These are phyloP conservation scores for Hymenoscyphus repandus DNA, from an alignment of 2,329 filamentous ascomycete species.

Conservation along the genomic window DNA sequence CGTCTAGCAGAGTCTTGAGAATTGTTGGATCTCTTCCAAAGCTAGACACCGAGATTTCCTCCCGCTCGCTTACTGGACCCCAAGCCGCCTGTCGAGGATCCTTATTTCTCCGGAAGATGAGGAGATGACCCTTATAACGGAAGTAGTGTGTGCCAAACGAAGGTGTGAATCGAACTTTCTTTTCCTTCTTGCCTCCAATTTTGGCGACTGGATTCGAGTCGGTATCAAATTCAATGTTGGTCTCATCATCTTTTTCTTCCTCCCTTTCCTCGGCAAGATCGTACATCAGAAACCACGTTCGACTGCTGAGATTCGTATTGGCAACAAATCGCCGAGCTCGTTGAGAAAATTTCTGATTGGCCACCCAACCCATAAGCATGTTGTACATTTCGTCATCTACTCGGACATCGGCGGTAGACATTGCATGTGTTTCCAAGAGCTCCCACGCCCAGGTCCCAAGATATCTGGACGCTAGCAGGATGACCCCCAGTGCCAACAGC, in stretches of 20 bases:
- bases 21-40: constrained; percentile 56
- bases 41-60: constrained; percentile 55
- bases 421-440: constrained; percentile 48
- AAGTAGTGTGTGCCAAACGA: constrained; percentile 64
- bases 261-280: constrained; percentile 41
- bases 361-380: constrained; percentile 66
- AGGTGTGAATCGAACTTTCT: constrained; percentile 55
- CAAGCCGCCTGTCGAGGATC: constrained; percentile 40
- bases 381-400: constrained; percentile 69
- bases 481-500: constrained; percentile 44
- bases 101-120: constrained; percentile 52
- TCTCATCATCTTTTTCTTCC: constrained; percentile 40
- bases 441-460: constrained; percentile 43
- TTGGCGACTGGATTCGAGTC: constrained; percentile 21
- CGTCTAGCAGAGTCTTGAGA: constrained; percentile 56
- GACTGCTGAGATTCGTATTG: constrained; percentile 54
- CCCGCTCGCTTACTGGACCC: constrained; percentile 44
- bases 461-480: constrained; percentile 50
- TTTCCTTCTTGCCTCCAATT: constrained; percentile 34
- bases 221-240: constrained; percentile 22
- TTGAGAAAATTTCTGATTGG: constrained; percentile 55
- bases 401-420: constrained; percentile 61
- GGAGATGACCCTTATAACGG: constrained; percentile 54
- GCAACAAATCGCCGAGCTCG: constrained; percentile 58
- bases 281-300: constrained; percentile 43